Base-by-base conservation (phyloP, 768 basidiomycete species). In the Stropharia rugosoannulata region DNA sequence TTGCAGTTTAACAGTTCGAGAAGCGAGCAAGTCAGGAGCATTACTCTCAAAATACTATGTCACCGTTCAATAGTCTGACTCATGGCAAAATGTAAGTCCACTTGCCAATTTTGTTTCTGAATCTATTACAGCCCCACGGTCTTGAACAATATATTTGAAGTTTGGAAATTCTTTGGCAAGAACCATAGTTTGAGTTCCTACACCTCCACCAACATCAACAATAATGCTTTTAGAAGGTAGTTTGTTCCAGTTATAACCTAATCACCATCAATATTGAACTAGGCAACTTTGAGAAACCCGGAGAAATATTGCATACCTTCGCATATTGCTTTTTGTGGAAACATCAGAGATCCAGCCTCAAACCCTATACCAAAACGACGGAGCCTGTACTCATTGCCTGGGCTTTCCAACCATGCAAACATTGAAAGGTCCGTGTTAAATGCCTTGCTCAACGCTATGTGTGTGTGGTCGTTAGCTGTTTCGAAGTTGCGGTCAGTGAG, bases 141-240 rank as follows among this genome's bases (percentile, higher is more conserved):
- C 70, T 49, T 72, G 69, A 25, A 71, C 50, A 9, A 69, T 40
- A 15, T 64, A 49, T 29, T 58, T 62, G 4, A 68, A 55, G 36
- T 68, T 54, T 10, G 64, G 51, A 27, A 55, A 49, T 0, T 55
- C 53, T 51, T 59, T 55, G 18, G 62, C 61, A n/a, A 72, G 36
- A 12, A 59, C 18, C 11, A 67, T 40, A 2, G 68, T 51, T n/a
- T 62, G 56, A 0, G 60, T 56, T 1, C 70, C 70, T 15, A 68
- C 56, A 4, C 68, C 67, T 11, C 68, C 69, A 0, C 64, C 69
- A 9, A 70, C 69, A 48, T 70, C 70, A 16, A 72, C 66, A 22
- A 72, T 58, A 27, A 66, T 39, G 3, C 63, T 52, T 7, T 55
- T 61, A 25, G 49, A 22, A 0, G 64, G 56, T 5, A 71, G 54